Evolutionary conservation across 176 grass and related monocot species (phyloP).

Genomic region (Ananas comosus): DNA sequence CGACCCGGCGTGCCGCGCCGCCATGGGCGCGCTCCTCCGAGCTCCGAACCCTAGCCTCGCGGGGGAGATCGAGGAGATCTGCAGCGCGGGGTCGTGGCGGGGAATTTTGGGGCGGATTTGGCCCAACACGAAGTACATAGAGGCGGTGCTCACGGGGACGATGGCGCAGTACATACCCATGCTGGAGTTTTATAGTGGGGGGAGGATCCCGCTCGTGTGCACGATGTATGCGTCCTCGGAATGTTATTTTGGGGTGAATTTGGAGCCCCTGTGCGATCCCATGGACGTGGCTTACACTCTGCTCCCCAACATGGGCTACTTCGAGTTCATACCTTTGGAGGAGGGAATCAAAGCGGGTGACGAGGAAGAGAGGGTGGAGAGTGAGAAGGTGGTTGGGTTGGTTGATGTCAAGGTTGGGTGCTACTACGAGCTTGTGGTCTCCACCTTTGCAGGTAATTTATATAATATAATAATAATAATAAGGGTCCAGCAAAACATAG

Average conservation of each 20-base stretch:
- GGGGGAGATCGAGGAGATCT: slow-evolving; percentile 50
- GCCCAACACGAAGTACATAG: slow-evolving; percentile 65
- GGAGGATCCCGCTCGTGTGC: slow-evolving; percentile 48
- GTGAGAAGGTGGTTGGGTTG: slow-evolving; percentile 43
- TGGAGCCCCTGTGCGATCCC: slow-evolving; percentile 46
- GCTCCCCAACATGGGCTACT: slow-evolving; percentile 77
- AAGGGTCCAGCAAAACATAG: too few relatives aligned
- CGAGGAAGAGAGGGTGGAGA: slow-evolving; percentile 36
- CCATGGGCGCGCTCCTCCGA: slow-evolving; percentile 30
- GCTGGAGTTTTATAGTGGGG: slow-evolving; percentile 59
- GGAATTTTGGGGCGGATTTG: slow-evolving; percentile 48
- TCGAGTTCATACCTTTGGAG: slow-evolving; percentile 64
- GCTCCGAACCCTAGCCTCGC: slow-evolving; percentile 40
- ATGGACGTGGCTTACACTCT: slow-evolving; percentile 55
- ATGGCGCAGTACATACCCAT: slow-evolving; percentile 75
- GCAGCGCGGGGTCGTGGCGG: slow-evolving; percentile 37
- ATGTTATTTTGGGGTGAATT: slow-evolving; percentile 59
- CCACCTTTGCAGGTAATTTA: slow-evolving; percentile 59
- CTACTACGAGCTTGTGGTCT: slow-evolving; percentile 72
- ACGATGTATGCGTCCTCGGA: slow-evolving; percentile 73
- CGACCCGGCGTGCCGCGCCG: slow-evolving; percentile 23
- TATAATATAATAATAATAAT: too few relatives aligned
- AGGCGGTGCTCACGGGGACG: slow-evolving; percentile 65
- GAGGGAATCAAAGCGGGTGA: slow-evolving; percentile 32
- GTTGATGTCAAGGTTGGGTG: slow-evolving; percentile 57